These are phyloP conservation scores for Stachybotrys chlorohalonatus DNA, from an alignment of 2,329 filamentous ascomycete species.

Conservation along the genomic window DNA sequence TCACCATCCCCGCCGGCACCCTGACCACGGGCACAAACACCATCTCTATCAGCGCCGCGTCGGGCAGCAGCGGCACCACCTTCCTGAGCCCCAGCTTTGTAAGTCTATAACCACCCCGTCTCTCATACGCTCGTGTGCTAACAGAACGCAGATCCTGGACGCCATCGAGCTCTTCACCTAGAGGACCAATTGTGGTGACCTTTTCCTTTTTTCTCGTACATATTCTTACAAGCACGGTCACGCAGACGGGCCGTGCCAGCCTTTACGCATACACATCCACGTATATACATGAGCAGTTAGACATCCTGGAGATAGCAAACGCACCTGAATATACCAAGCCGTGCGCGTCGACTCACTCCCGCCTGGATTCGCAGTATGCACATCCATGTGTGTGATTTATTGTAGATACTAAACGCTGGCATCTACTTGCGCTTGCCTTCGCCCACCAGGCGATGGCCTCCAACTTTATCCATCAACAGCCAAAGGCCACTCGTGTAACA, in stretches of 20 bases:
- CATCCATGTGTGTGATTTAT: no score
- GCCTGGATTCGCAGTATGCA: no score
- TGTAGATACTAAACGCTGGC: no score
- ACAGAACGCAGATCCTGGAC: slow-evolving; percentile 10
- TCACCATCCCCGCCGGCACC: slow-evolving; percentile 48
- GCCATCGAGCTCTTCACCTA: slow-evolving; percentile 17
- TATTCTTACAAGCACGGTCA: slow-evolving; percentile 3
- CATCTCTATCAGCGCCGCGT: slow-evolving; percentile 50
- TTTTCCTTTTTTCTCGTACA: slow-evolving; percentile 7
- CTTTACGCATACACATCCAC: not conserved
- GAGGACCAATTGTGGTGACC: not conserved
- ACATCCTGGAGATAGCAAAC: no score
- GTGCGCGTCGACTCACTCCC: no score
- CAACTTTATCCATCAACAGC: no score
- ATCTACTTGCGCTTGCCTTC: no score
- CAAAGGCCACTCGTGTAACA: no score
- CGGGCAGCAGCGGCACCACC: slow-evolving; percentile 44
- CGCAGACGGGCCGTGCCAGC: no score
- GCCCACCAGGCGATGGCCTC: no score
- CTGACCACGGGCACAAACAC: slow-evolving; percentile 53
- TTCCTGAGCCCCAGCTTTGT: slow-evolving; percentile 49
- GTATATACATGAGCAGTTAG: slow-evolving; percentile 20
- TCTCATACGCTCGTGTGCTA: not conserved
- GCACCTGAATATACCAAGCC: no score
- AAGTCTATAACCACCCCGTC: slow-evolving; percentile 11